Evolutionary conservation across 2,329 filamentous ascomycete species (phyloP).

Genomic region (Aspergillus oerlinghausenensis): DNA sequence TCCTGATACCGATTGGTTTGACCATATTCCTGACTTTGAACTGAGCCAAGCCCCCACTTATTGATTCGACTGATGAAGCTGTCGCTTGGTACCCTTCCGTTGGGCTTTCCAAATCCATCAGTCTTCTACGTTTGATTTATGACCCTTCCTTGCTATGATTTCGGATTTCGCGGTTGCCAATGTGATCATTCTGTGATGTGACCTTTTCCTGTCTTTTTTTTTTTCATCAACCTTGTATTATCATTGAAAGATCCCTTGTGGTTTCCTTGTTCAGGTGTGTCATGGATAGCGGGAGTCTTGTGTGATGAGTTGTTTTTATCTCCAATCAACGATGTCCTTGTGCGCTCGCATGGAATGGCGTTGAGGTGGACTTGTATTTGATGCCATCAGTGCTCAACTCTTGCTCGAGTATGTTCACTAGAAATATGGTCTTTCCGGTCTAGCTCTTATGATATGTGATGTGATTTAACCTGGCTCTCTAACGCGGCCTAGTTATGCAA

Average conservation of each 20-base stretch:
- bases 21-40: conserved; percentile 79
- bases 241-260: background rate
- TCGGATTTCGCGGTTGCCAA: background rate
- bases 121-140: background rate
- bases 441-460: background rate
- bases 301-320: background rate
- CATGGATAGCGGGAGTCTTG: background rate
- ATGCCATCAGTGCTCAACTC: background rate
- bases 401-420: background rate
- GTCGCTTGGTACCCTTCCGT: background rate
- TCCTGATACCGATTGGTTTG: conserved; percentile 70
- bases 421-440: background rate
- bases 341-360: conserved; percentile 17
- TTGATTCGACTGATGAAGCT: background rate
- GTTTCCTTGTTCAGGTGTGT: background rate
- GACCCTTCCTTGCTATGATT: background rate
- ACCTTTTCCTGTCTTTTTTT: background rate
- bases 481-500: background rate
- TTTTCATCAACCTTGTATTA: background rate
- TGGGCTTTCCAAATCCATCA: conserved; percentile 14
- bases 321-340: background rate
- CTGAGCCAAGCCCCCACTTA: conserved; percentile 46
- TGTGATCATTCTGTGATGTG: background rate
- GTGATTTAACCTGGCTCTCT: background rate
- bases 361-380: conserved; percentile 3